These are phyloP conservation scores for Hericium erinaceus DNA, from an alignment of 768 basidiomycete genomes.

Conservation along the genomic window DNA sequence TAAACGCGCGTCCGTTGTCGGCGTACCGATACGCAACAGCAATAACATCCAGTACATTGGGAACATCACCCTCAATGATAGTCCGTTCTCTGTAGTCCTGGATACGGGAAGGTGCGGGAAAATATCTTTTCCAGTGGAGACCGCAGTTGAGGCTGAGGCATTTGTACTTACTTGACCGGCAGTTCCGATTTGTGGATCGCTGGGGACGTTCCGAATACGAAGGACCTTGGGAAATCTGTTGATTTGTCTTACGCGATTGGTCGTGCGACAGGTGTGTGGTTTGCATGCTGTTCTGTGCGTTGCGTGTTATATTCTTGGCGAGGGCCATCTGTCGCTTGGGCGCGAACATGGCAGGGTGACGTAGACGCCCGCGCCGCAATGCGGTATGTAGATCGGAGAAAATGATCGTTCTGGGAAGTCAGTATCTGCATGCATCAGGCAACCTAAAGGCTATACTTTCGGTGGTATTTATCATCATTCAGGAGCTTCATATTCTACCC, in stretches of 20 bases:
- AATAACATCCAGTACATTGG: slow-evolving; percentile 67
- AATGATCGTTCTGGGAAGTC: no score
- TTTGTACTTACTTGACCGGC: slow-evolving; percentile 1
- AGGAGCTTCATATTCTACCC: no score
- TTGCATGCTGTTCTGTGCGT: background rate
- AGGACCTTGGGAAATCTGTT: slow-evolving; percentile 46
- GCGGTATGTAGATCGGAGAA: no score
- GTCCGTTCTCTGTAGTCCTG: slow-evolving; percentile 47
- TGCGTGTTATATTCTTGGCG: no score
- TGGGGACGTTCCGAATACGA: slow-evolving; percentile 37
- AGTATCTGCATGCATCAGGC: no score
- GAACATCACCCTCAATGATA: slow-evolving; percentile 61
- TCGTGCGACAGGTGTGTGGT: slow-evolving; percentile 41
- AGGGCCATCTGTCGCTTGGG: no score
- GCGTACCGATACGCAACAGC: slow-evolving; percentile 46
- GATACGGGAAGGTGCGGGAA: slow-evolving; percentile 65
- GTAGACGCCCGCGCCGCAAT: no score
- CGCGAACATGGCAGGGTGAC: no score
- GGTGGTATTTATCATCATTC: no score
- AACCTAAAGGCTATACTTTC: no score
- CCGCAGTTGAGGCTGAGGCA: background rate
- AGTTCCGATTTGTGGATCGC: slow-evolving; percentile 76
- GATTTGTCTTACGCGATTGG: slow-evolving; percentile 65
- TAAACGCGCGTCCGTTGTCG: slow-evolving; percentile 4
- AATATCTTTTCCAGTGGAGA: background rate